These are phyloP conservation scores for Jaapia argillacea DNA, from an alignment of 768 basidiomycete genomes.

Conservation along the genomic window DNA sequence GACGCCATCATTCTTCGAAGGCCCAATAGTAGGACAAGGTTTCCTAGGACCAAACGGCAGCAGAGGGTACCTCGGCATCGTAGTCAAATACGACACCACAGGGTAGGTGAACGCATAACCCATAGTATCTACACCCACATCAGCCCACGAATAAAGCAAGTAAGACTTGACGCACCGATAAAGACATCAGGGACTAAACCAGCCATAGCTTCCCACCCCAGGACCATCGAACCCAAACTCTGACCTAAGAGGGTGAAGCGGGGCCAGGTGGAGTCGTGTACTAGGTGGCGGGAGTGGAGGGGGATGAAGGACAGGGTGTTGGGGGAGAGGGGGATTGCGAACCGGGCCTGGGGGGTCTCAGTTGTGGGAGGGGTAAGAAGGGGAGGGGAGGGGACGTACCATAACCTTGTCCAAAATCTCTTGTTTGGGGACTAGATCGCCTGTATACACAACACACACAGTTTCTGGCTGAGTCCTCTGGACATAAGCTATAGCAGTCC, in stretches of 20 bases:
- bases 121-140: constrained; percentile 70
- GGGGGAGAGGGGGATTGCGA: constrained; percentile 67
- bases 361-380: not conserved
- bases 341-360: constrained; percentile 49
- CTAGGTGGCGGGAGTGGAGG: constrained; percentile 53
- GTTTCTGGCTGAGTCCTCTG: constrained; percentile 59
- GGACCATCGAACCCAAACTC: constrained; percentile 76
- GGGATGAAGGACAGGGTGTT: constrained; percentile 72
- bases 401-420: constrained; percentile 76
- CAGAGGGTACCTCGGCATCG: no score
- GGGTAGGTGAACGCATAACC: constrained; percentile 95
- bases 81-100: constrained; percentile 50
- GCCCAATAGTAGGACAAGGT: no score
- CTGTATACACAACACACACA: constrained; percentile 79
- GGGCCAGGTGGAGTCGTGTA: constrained; percentile 79
- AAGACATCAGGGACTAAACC: constrained; percentile 81
- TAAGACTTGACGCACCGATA: constrained; percentile 83
- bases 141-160: not conserved
- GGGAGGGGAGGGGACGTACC: constrained; percentile 28
- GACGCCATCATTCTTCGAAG: no score
- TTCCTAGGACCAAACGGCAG: no score
- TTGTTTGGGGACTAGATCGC: constrained; percentile 76
- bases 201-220: constrained; percentile 77
- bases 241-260: constrained; percentile 91
- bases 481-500: constrained; percentile 76